Conservation (phyloP, 306 rosid species). For the Ammopiptanthus mongolicus region DNA sequence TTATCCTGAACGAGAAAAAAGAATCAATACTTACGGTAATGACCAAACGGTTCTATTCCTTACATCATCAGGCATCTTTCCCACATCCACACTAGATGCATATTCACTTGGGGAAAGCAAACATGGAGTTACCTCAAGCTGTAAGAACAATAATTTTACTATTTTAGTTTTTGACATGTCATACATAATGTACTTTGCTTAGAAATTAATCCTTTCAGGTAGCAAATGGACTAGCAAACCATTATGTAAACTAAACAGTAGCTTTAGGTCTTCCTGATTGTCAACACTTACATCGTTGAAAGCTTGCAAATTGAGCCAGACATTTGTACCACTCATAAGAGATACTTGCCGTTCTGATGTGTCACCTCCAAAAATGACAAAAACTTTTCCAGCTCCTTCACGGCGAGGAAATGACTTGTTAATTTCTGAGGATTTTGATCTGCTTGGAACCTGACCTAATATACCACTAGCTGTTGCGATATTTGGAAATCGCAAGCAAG, state of each 20-base stretch:
- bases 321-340: constrained; percentile 98
- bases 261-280: constrained; percentile 7
- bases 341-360: constrained; percentile 99
- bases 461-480: constrained; percentile 50
- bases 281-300: constrained; percentile 74
- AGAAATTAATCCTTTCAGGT: not conserved
- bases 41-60: constrained; percentile 76
- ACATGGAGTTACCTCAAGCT: constrained; percentile 94
- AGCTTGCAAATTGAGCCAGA: constrained; percentile 94
- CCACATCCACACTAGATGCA: constrained; percentile 22
- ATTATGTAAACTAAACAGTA: not conserved
- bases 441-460: constrained; percentile 38
- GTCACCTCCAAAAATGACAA: constrained; percentile 92
- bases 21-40: constrained; percentile 69
- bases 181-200: not conserved
- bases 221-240: not conserved
- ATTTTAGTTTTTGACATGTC: constrained; percentile 19
- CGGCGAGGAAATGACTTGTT: constrained; percentile 33
- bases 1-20: not conserved
- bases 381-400: constrained; percentile 55
- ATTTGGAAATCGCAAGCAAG: constrained; percentile 71
- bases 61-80: constrained; percentile 39
- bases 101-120: constrained; percentile 62
- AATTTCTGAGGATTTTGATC: constrained; percentile 32
- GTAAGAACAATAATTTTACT: constrained; percentile 28